Conservation (phyloP, 352 stramenopile genomes). For the Phytopythium ostracodes region DNA sequence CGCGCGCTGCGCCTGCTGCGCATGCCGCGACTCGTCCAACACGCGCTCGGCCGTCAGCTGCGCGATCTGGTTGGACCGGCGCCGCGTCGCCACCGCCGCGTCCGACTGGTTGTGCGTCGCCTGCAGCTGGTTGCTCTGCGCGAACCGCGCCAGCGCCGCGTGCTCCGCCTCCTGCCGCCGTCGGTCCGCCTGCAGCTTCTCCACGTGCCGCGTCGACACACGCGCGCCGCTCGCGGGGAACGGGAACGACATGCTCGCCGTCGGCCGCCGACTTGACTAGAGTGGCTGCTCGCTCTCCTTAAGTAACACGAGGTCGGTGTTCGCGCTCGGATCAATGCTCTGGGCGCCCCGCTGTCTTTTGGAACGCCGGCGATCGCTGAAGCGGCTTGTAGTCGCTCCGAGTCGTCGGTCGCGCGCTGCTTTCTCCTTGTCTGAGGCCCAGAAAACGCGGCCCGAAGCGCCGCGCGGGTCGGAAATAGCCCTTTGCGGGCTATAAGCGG, state of each 20-base stretch:
- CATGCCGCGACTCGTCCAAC: conserved; percentile 44
- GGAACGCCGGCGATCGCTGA: too few species aligned
- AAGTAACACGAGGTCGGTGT: too few species aligned
- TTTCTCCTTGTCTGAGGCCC: too few species aligned
- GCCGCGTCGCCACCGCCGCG: conserved; percentile 37
- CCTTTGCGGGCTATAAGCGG: background rate
- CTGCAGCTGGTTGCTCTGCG: conserved; percentile 54
- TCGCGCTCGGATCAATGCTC: too few species aligned
- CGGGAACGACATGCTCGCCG: conserved; percentile 42
- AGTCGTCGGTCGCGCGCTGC: background rate
- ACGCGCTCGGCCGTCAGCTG: conserved; percentile 69
- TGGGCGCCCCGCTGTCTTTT: too few species aligned
- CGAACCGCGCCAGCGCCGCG: conserved; percentile 47
- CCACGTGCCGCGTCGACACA: conserved; percentile 58
- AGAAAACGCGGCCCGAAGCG: background rate
- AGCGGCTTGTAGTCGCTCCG: too few species aligned
- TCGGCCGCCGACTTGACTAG: background rate
- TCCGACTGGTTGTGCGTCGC: conserved; percentile 61
- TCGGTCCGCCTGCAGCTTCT: conserved; percentile 58
- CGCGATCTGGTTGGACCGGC: conserved; percentile 50
- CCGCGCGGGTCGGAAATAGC: background rate
- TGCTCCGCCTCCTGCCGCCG: conserved; percentile 60
- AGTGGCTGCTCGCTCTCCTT: too few species aligned
- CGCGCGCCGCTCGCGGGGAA: conserved; percentile 43
- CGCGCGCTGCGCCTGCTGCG: conserved; percentile 15